Conservation (phyloP, 345 rosid genomes). For the Salix dunnii region DNA sequence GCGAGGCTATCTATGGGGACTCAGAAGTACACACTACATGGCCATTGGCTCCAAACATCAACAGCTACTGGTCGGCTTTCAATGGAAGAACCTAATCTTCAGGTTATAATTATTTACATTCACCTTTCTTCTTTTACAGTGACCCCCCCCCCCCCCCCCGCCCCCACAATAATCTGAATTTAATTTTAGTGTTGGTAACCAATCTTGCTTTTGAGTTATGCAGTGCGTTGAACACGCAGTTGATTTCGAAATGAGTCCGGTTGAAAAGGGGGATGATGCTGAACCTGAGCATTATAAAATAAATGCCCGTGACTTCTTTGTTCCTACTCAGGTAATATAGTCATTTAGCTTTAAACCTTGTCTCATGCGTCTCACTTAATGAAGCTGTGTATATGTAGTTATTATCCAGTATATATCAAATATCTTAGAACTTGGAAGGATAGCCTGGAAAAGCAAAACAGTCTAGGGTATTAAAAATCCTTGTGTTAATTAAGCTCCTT, state of each 20-base stretch:
- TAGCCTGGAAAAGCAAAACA: background rate
- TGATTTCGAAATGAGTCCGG: slow-evolving; percentile 49
- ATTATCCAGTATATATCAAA: background rate
- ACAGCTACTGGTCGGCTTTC: slow-evolving; percentile 95
- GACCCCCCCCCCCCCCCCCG: too few species aligned
- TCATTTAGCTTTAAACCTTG: background rate
- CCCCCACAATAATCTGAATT: background rate
- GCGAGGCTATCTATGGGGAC: slow-evolving; percentile 63
- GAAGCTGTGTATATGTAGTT: background rate
- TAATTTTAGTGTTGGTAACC: slow-evolving; percentile 3
- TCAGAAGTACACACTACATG: slow-evolving; percentile 74
- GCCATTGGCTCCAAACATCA: slow-evolving; percentile 96
- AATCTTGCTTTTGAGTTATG: slow-evolving; percentile 25
- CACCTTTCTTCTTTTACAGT: background rate
- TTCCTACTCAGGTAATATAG: slow-evolving; percentile 77
- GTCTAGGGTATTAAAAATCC: background rate
- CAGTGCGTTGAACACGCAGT: slow-evolving; percentile 94
- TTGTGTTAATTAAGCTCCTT: background rate
- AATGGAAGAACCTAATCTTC: slow-evolving; percentile 99
- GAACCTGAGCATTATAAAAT: slow-evolving; percentile 42
- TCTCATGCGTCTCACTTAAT: slow-evolving; percentile 4
- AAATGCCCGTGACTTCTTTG: slow-evolving; percentile 85
- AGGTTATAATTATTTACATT: slow-evolving; percentile 43
- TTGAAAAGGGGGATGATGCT: slow-evolving; percentile 38
- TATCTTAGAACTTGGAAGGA: background rate